Conservation (phyloP, 257 asterid genomes). For the Thymus mandschuricus region DNA sequence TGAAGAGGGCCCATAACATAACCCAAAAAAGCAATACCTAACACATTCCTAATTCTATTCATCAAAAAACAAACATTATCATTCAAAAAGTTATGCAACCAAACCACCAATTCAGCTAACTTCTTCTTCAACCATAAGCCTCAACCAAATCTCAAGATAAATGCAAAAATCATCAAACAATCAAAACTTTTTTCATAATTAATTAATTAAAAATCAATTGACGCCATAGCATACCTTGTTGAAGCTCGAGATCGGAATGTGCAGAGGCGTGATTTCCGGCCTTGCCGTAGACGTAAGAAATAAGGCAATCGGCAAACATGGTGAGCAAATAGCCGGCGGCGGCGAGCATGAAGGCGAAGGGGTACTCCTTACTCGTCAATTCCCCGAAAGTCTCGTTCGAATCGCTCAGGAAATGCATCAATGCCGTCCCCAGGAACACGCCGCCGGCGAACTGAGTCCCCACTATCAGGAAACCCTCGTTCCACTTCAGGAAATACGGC, state of each 20-base stretch:
- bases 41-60: slow-evolving; percentile 1
- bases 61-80: slow-evolving; percentile 19
- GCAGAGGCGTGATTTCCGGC: slow-evolving; percentile 12
- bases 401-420: slow-evolving; percentile 94
- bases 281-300: slow-evolving; percentile 58
- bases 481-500: slow-evolving; percentile 85
- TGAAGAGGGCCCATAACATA: neutral
- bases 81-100: neutral
- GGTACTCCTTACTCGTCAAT: slow-evolving; percentile 65
- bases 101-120: slow-evolving; percentile 18
- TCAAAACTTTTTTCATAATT: neutral
- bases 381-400: slow-evolving; percentile 74
- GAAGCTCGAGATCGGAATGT: slow-evolving; percentile 43
- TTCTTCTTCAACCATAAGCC: slow-evolving; percentile 28
- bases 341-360: slow-evolving; percentile 89
- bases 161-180: neutral
- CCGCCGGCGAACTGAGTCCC: slow-evolving; percentile 98
- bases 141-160: slow-evolving; percentile 16
- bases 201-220: neutral
- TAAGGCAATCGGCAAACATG: slow-evolving; percentile 78
- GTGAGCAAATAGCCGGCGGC: slow-evolving; percentile 77
- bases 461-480: slow-evolving; percentile 69
- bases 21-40: neutral
- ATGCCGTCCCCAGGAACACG: slow-evolving; percentile 78
- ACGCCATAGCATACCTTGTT: slow-evolving; percentile 41